Evolutionary conservation across 192 early-diverging fungal genomes (phyloP), one percentile per base, ranked within the genome.

Genomic region (Phlyctochytrium planicorne): DNA sequence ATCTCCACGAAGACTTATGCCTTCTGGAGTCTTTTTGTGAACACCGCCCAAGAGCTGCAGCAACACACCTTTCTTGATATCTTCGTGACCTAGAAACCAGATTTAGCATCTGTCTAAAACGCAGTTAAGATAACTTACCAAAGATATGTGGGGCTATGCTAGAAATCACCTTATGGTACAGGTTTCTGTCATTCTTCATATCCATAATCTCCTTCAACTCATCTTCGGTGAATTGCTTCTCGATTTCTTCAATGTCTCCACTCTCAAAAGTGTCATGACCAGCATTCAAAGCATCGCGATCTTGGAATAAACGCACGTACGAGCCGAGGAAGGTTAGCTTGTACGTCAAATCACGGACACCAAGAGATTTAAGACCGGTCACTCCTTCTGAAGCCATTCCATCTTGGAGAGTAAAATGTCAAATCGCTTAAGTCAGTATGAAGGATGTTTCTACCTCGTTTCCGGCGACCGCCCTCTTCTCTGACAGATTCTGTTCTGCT

Each of bases 11-110:
- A 98, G 80, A 73, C 92, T 84, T 74, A 97, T 97, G 4, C 94
- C 93, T 79, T 98, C 95, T 30, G 84, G 82, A 0, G 94, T 97
- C 25, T 75, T 73, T 77, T 98, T 97, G 80, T 97, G 95, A 20
- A 98, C 93, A 56, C 97, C 97, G 40, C 97, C 95, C 65, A 97
- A 80, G 37, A 98, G 73, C 77, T 98, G 96, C 60, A 98, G 78
- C 63, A 98, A 74, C 34, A 98, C 78, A 33, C 95, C 96, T 63
- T 96, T 94, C 80, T 98, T 98, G 53, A 98, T 89, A 60, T 91
- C 91, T 36, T 94, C 90, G 73, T 98, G 94, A 0, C 96, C 96
- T 70, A 80, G 23, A 25, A 69, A 25, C 29, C 57, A 36, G 61
- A 2, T 34, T 32, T 55, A 56, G 59, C 17, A 67, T 30, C 17